Conservation (phyloP, 1,284 basidiomycete genomes). For the Pseudozyma sp. region DNA sequence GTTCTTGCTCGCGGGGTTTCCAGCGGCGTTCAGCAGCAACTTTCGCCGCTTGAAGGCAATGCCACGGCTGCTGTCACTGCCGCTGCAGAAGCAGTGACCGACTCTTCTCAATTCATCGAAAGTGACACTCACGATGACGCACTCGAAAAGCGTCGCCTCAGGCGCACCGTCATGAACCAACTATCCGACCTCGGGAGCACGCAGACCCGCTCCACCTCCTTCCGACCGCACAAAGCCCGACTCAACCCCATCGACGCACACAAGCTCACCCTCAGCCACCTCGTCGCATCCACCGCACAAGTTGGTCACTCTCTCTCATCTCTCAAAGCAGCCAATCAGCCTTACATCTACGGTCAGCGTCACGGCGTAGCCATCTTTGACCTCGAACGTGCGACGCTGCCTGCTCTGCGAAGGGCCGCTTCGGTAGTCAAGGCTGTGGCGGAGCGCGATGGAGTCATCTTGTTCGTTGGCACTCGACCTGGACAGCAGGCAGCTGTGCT, state of each 20-base stretch:
- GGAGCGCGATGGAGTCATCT: constrained; percentile 82
- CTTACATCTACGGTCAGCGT: constrained; percentile 93
- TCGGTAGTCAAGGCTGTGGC: constrained; percentile 86
- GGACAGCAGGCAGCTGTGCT: constrained; percentile 81
- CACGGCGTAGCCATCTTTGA: constrained; percentile 93
- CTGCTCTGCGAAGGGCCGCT: constrained; percentile 88
- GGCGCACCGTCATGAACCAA: constrained; percentile 72
- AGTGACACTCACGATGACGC: constrained; percentile 24
- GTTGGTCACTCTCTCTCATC: constrained; percentile 86
- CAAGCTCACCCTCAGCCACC: constrained; percentile 83
- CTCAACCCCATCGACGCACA: constrained; percentile 76
- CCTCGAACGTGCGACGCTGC: constrained; percentile 86
- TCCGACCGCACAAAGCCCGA: constrained; percentile 79
- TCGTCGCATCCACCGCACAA: constrained; percentile 92
- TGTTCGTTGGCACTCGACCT: constrained; percentile 89
- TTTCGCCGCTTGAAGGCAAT: constrained; percentile 12
- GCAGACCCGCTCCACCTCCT: constrained; percentile 78
- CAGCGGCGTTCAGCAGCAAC: constrained; percentile 10
- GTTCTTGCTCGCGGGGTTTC: constrained; percentile 17
- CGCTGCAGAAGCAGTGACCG: constrained; percentile 1
- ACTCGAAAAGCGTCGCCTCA: constrained; percentile 41
- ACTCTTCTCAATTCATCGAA: not conserved
- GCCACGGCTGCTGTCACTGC: constrained; percentile 1
- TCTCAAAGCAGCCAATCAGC: constrained; percentile 87
- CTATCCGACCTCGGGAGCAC: constrained; percentile 82